phyloP scores from a whole-genome alignment of 2,329 filamentous ascomycete species.

The Beauveria medogensis region DNA sequence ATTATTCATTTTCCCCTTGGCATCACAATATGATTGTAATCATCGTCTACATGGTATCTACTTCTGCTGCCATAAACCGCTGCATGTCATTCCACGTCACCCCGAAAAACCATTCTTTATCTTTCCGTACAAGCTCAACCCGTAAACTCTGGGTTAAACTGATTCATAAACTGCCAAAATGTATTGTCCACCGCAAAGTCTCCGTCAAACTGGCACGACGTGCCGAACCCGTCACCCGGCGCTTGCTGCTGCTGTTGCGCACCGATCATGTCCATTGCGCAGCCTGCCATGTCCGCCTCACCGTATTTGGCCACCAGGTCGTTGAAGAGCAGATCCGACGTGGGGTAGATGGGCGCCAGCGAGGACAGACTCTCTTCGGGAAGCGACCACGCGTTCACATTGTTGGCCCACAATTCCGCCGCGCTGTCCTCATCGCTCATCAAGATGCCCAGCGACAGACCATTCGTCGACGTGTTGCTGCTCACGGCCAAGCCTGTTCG shows the following conservation, averaged over 20 bases:
- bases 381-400: conserved; percentile 1
- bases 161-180: conserved; percentile 47
- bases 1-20: neutral
- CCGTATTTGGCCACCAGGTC: conserved; percentile 38
- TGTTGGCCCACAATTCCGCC: conserved; percentile 9
- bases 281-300: conserved; percentile 12
- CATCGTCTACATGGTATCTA: neutral
- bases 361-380: conserved; percentile 31
- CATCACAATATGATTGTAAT: neutral
- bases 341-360: conserved; percentile 49
- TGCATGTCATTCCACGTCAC: no score
- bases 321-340: conserved; percentile 49
- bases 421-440: conserved; percentile 10
- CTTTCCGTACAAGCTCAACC: neutral
- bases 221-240: conserved; percentile 12
- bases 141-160: conserved; percentile 6
- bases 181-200: conserved; percentile 44
- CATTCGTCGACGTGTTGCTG: neutral
- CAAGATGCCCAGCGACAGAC: neutral
- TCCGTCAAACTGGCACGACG: conserved; percentile 43
- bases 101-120: no score
- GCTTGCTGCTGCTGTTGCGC: conserved; percentile 5
- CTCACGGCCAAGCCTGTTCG: neutral
- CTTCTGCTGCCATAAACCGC: neutral
- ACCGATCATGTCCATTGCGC: neutral